A percentile compares a stretch with the other conserved stretches of the same genome.
These are phyloP conservation scores for Purpureocillium takamizusanense DNA, from an alignment of 2,329 filamentous ascomycete species.

Conservation along the genomic window DNA sequence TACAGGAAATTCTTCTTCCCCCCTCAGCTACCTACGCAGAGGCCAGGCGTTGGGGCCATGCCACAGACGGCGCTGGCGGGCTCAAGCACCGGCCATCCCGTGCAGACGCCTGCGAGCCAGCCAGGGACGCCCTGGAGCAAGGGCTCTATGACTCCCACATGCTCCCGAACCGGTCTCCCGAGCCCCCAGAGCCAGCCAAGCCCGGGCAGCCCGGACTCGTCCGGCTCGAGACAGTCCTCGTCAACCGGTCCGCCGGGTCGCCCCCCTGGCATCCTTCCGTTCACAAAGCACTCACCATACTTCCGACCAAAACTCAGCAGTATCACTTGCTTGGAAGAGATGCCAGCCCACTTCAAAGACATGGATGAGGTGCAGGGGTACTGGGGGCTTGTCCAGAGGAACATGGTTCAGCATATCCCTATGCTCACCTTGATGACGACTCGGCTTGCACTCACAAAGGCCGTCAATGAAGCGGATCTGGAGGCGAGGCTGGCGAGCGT, in stretches of 20 bases:
- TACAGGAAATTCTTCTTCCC: conserved; percentile 25
- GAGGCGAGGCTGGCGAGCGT: conserved; percentile 20
- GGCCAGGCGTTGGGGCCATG: not conserved
- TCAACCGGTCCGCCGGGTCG: conserved; percentile 10
- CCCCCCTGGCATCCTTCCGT: conserved; percentile 23
- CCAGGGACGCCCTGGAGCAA: conserved; percentile 15
- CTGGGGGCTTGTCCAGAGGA: conserved; percentile 26
- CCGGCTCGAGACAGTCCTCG: conserved; percentile 5
- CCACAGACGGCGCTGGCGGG: not conserved
- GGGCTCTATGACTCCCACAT: conserved; percentile 2
- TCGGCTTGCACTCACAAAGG: conserved; percentile 18
- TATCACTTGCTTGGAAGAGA: conserved; percentile 20
- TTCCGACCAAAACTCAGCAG: conserved; percentile 21
- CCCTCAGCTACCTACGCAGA: conserved; percentile 3
- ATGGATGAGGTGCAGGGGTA: conserved; percentile 27
- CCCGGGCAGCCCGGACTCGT: conserved; percentile 11
- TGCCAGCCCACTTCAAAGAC: conserved; percentile 21
- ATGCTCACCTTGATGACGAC: conserved; percentile 21
- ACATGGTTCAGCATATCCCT: conserved; percentile 26
- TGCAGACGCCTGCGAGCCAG: conserved; percentile 16
- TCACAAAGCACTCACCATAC: conserved; percentile 27
- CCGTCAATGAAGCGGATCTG: conserved; percentile 16
- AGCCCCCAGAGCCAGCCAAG: conserved; percentile 25
- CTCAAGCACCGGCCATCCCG: not conserved
- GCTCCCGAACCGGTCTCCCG: conserved; percentile 13